Base-by-base conservation (phyloP, 139 green algal genomes). In the Tetradesmus lagerheimii region DNA sequence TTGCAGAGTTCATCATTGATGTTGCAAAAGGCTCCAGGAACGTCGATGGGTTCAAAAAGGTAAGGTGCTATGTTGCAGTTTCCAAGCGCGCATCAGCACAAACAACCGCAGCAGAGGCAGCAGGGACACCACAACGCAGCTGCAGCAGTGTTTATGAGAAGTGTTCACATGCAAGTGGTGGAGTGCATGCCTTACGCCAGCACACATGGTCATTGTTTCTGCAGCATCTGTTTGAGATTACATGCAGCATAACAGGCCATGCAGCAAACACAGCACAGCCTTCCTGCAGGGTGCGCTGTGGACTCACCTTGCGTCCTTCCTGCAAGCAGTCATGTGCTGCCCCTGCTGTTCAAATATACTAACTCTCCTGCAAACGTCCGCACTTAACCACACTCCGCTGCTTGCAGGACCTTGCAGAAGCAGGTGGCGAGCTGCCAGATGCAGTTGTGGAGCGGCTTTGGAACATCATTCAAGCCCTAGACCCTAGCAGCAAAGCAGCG, bases 1-100 rank as follows among this genome's bases (percentile, higher is more conserved):
- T 99, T 14, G 95, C 98, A 6, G 98, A 99, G 93, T 99, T 99
- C 80, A 95, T 99, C 3, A 96, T 99, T 38, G 96, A 99, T 43
- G 92, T 97, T 5, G 93, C 96, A 31, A 94, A 94, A 45, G 93
- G 91, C 12, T 83, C 94, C 18, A 91, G 90, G 23, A 95, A 90
- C 41, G 87, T 93, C 0, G 92, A 95, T 57, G 92, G 93, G 37
- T 98, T 99, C 78, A 93, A 95, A 38, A 94, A 92, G 92, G 92
- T 95, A 50, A 39, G 90, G 16, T 20, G 5, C 12, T 16, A 35
- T 57, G 6, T 47, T 81, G 38, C 34, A 14, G 67, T 78, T 14
- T 4, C 20, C 67, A 23, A 78, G 67, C 23, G 37, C 47, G 16
- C 25, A 23, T 37, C 2, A 35, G 25, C 27, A 38, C 67, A 38